Evolutionary conservation across 2,329 filamentous ascomycete species (phyloP).

Genomic region (Diplodia corticola): DNA sequence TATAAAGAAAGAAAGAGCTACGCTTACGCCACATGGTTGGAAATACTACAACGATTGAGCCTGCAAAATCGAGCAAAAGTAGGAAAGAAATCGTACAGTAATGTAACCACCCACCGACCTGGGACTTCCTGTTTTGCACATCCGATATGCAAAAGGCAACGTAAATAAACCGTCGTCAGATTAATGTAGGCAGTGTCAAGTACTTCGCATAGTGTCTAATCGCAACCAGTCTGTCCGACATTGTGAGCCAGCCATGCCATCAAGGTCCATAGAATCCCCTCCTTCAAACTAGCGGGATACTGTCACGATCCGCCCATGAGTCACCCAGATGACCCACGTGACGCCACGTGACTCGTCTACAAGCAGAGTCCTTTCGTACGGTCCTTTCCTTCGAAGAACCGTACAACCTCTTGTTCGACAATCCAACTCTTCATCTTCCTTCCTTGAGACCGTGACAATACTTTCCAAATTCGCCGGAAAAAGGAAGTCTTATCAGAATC

Average conservation of each 20-base stretch:
- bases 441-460: too few relatives aligned
- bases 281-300: neutral
- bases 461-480: too few relatives aligned
- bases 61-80: neutral
- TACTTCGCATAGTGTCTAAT: neutral
- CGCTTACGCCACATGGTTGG: too few relatives aligned
- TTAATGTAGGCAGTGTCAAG: neutral
- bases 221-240: neutral
- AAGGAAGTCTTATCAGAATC: too few relatives aligned
- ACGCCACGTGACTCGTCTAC: too few relatives aligned
- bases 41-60: too few relatives aligned
- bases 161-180: neutral
- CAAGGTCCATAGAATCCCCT: neutral
- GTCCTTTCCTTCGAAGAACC: too few relatives aligned
- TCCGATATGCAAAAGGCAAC: neutral
- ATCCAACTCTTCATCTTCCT: too few relatives aligned
- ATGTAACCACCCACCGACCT: neutral
- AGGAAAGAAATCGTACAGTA: neutral
- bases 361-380: too few relatives aligned
- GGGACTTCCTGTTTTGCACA: neutral
- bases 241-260: conserved; percentile 14
- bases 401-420: too few relatives aligned
- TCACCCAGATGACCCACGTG: too few relatives aligned
- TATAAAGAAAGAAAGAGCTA: too few relatives aligned
- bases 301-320: neutral